Evolutionary conservation across 164 flowering plant genomes (phyloP).

Genomic region (Chloranthus sessilifolius): DNA sequence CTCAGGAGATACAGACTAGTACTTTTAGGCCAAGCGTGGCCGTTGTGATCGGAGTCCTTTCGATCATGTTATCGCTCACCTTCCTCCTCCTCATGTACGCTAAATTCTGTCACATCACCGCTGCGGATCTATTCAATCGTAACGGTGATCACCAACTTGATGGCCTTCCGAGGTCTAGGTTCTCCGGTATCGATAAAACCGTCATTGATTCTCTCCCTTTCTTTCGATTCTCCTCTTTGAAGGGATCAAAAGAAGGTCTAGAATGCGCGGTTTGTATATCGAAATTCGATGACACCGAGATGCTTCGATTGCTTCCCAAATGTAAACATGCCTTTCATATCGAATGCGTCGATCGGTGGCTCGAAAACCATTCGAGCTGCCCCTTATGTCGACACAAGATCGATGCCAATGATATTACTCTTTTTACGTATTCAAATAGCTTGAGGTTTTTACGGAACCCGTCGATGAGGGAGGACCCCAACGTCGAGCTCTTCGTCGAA

Average conservation of each 20-base stretch:
- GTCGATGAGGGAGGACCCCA: constrained; percentile 35
- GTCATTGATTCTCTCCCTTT: constrained; percentile 85
- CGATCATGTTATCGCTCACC: constrained; percentile 49
- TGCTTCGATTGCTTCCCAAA: constrained; percentile 68
- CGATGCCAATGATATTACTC: constrained; percentile 33
- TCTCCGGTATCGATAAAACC: constrained; percentile 71
- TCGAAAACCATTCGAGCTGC: constrained; percentile 81
- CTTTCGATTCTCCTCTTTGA: constrained; percentile 74
- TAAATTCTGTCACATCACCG: constrained; percentile 43
- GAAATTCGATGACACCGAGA: constrained; percentile 63
- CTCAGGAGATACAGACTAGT: background rate
- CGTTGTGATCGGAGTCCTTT: constrained; percentile 56
- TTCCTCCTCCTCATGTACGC: constrained; percentile 59
- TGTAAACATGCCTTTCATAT: constrained; percentile 91
- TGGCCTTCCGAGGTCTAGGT: constrained; percentile 26
- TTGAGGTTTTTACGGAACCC: constrained; percentile 38
- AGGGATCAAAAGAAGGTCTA: constrained; percentile 68
- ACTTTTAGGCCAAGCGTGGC: constrained; percentile 65
- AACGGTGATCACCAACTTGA: background rate
- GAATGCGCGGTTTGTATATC: constrained; percentile 87
- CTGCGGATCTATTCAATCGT: background rate
- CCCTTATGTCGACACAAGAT: constrained; percentile 72
- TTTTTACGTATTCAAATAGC: constrained; percentile 42
- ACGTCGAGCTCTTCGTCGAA: constrained; percentile 29
- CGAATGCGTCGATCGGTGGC: constrained; percentile 80